These are phyloP conservation scores for Madurella mycetomatis DNA, from an alignment of 2,329 filamentous ascomycete species.

Conservation along the genomic window DNA sequence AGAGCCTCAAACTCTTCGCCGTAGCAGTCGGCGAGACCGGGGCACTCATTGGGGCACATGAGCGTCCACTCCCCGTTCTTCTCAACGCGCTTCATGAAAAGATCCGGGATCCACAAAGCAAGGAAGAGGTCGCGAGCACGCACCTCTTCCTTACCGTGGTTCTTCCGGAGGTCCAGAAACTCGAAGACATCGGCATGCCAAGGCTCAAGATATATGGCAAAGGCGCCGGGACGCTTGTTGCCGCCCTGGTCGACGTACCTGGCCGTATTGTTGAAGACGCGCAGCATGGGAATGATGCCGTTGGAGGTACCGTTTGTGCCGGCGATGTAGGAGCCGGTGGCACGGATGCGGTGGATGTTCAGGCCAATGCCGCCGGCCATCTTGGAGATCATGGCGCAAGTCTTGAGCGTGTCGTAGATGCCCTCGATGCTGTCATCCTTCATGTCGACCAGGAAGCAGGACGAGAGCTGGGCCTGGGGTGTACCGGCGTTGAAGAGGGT, in stretches of 20 bases:
- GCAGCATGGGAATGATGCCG: conserved; percentile 94
- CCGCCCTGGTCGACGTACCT: conserved; percentile 98
- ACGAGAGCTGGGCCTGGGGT: conserved; percentile 88
- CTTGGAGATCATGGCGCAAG: conserved; percentile 99
- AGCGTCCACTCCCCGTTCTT: conserved; percentile 95
- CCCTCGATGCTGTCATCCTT: conserved; percentile 99
- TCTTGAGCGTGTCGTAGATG: conserved; percentile 99
- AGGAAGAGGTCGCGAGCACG: conserved; percentile 97
- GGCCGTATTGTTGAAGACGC: conserved; percentile 98
- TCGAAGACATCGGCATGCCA: conserved; percentile 98
- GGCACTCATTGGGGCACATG: conserved; percentile 96
- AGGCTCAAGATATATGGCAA: conserved; percentile 97
- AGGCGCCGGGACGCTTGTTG: conserved; percentile 97
- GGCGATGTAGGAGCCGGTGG: conserved; percentile 95
- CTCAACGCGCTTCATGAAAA: conserved; percentile 99
- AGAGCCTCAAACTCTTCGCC: conserved; percentile 95
- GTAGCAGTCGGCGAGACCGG: conserved; percentile 92
- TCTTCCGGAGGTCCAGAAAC: conserved; percentile 97
- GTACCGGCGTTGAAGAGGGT: conserved; percentile 98
- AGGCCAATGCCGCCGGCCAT: conserved; percentile 97
- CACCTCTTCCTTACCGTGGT: conserved; percentile 97
- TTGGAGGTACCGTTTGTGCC: conserved; percentile 98
- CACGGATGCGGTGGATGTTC: conserved; percentile 93
- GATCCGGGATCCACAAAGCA: conserved; percentile 94
- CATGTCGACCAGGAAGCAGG: conserved; percentile 99